Evolutionary conservation across 176 grass and related monocot species (phyloP), one percentile per base, ranked within the genome.

Genomic region (Rhynchospora breviuscula): DNA sequence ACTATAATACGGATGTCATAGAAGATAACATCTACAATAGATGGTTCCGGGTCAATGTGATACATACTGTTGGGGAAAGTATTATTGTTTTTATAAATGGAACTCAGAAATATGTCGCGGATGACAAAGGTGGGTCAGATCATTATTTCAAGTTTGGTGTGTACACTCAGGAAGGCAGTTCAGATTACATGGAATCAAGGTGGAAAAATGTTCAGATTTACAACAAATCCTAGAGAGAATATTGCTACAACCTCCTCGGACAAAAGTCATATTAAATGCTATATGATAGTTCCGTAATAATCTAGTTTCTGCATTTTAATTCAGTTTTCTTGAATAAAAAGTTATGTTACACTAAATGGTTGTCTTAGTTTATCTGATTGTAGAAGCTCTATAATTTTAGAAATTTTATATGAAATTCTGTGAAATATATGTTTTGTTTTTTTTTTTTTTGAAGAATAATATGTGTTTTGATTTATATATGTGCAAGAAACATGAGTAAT

Each of bases 31-130:
- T 91, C 75, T 84, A 67, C 45, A 59, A 74, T 73, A 48, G 85
- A 12, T 89, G 89, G 87, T 91, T 91, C 63, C 73, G 72, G 51
- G 78, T 91, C 17, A 94, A 94, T 84, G 85, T 91, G 22, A 84
- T 94, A 44, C 89, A 91, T 52, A 81, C 88, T 31, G 59, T 91
- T 22, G 75, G 48, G 8, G 66, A 58, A 69, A 17, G 0, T 8
- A 74, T 90, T 47, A 21, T 31, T 22, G 73, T 85, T 80, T 88
- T 84, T 81, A 35, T 90, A 33, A 58, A 92, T 53, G 87, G 81
- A 56, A 13, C 23, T 15, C 5, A 66, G 76, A 79, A 81, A 63
- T 80, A 85, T 54, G 6, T 4, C 23, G 60, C 86, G 33, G 19
- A 10, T 0, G 88, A 86, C 3, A 62, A 21, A 2, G 90, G 83